Percentiles rank a stretch among this genome's conserved stretches.
Evolutionary conservation across 768 basidiomycete species (phyloP).

Genomic region (Mycena epipterygia): DNA sequence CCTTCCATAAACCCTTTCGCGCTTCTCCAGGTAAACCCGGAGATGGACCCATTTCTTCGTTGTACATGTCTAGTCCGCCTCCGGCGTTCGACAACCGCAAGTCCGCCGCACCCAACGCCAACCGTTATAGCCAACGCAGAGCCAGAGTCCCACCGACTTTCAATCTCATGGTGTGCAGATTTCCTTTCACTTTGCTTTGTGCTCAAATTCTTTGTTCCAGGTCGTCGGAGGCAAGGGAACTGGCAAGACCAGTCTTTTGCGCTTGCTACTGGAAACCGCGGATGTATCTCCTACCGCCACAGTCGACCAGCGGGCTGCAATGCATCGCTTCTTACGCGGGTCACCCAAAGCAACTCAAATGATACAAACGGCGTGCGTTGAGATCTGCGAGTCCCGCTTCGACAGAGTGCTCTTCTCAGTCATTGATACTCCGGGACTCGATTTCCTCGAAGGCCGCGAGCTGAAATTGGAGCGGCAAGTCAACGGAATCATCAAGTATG

Average conservation of each 20-base stretch:
- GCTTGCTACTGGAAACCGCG: constrained; percentile 86
- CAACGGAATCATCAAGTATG: constrained; percentile 77
- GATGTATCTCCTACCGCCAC: constrained; percentile 86
- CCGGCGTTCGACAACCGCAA: constrained; percentile 74
- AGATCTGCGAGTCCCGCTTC: constrained; percentile 87
- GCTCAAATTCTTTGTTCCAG: constrained; percentile 50
- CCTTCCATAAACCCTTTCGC: constrained; percentile 90
- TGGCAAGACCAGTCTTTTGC: constrained; percentile 88
- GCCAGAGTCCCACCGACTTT: constrained; percentile 80
- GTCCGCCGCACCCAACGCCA: constrained; percentile 52
- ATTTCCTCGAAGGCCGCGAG: constrained; percentile 80
- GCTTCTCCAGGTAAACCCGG: constrained; percentile 59
- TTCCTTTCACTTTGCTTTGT: constrained; percentile 23
- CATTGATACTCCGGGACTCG: constrained; percentile 89
- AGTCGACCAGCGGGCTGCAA: constrained; percentile 74
- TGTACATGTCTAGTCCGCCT: constrained; percentile 77
- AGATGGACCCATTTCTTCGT: constrained; percentile 72
- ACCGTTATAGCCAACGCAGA: constrained; percentile 74
- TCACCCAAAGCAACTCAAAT: constrained; percentile 69
- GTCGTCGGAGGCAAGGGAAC: constrained; percentile 86
- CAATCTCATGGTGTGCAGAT: constrained; percentile 80
- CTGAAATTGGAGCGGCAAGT: constrained; percentile 86
- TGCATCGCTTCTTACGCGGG: constrained; percentile 76
- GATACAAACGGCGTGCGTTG: constrained; percentile 79
- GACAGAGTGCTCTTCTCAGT: constrained; percentile 85